These are phyloP conservation scores for Lodderomyces parapsilosis DNA, from an alignment of 1,139 yeast species.

Conservation along the genomic window DNA sequence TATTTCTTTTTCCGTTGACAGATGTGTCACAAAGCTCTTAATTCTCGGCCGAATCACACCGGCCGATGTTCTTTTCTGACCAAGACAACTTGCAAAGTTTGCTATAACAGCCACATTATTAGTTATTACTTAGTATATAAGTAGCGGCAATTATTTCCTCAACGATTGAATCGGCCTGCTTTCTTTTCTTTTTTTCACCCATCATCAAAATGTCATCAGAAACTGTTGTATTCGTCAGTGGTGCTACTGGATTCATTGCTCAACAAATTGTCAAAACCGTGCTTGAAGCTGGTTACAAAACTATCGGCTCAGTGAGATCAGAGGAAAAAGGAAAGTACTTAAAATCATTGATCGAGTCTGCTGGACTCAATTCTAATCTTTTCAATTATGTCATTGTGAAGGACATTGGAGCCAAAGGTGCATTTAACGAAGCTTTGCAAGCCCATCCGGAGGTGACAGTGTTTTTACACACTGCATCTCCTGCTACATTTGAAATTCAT, in stretches of 20 bases:
- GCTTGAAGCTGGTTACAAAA: conserved; percentile 23
- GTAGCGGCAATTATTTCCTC: no score
- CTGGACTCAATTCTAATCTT: conserved; percentile 14
- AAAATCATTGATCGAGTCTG: no score
- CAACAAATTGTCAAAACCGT: conserved; percentile 32
- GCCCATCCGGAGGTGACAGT: conserved; percentile 49
- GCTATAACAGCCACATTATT: no score
- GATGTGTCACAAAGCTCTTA: no score
- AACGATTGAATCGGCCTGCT: no score
- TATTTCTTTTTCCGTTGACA: no score
- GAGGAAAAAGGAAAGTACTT: conserved; percentile 24
- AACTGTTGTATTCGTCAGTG: conserved; percentile 53
- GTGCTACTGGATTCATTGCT: conserved; percentile 58
- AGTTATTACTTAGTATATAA: no score
- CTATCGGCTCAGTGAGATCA: conserved; percentile 31
- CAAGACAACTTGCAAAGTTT: no score
- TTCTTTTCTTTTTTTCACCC: background rate
- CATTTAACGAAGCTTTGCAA: conserved; percentile 54
- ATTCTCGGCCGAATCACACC: no score
- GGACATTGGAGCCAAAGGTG: conserved; percentile 33
- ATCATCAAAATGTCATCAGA: conserved; percentile 5
- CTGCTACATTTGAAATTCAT: conserved; percentile 18
- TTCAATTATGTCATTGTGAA: conserved; percentile 31
- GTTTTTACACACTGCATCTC: conserved; percentile 51
- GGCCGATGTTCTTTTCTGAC: no score